Evolutionary conservation across 129 eudicot species (phyloP).

Genomic region (Helichrysum umbraculigerum): DNA sequence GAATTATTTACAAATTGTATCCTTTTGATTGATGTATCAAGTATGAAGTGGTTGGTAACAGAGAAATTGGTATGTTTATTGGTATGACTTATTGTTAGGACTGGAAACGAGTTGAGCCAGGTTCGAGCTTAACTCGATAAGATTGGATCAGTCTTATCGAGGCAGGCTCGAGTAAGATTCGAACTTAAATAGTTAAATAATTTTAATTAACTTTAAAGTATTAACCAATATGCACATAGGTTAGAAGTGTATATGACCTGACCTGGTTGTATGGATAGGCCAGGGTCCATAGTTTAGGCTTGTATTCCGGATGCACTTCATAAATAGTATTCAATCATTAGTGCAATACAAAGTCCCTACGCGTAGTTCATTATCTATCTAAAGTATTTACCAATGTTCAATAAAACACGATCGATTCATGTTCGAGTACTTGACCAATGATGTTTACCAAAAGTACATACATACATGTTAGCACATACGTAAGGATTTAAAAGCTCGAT

Average conservation of each 20-base stretch:
- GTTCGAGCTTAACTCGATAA: no score
- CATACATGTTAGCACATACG: not conserved
- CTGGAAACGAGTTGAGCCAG: not conserved
- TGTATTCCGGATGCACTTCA: not conserved
- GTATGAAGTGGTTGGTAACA: not conserved
- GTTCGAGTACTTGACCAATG: not conserved
- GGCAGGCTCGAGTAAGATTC: not conserved
- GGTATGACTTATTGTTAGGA: not conserved
- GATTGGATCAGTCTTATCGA: not conserved
- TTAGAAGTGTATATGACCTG: not conserved
- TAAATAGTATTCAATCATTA: no score
- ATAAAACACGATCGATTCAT: not conserved
- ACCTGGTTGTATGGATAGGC: not conserved
- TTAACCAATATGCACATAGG: not conserved
- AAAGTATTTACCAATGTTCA: not conserved
- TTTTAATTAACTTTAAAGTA: no score
- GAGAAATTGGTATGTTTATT: constrained; percentile 1
- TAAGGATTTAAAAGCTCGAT: not conserved
- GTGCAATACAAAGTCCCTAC: not conserved
- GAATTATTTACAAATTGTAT: not conserved
- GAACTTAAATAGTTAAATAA: not conserved
- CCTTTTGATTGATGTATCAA: not conserved
- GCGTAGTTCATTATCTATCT: no score
- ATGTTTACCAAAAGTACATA: not conserved
- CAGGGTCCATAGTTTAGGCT: not conserved